phyloP scores from a whole-genome alignment of 2,329 filamentous ascomycete species.

The Ophiostoma triangulosporum region DNA sequence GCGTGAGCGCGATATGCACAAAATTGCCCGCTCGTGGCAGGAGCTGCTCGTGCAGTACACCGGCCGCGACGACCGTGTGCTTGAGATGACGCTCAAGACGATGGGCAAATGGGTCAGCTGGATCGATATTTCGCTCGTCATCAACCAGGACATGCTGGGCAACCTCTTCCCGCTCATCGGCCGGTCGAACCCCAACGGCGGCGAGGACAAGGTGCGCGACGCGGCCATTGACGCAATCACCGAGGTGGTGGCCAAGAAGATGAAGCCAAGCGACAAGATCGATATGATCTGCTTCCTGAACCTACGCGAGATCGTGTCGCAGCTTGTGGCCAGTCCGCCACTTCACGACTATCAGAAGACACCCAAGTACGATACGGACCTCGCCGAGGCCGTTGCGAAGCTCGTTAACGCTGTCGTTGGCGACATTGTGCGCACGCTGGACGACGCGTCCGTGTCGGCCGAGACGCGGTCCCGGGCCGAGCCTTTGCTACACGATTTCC shows the following conservation, averaged over 20 bases:
- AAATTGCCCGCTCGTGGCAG: slow-evolving; percentile 82
- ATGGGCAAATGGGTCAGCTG: slow-evolving; percentile 97
- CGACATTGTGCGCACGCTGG: slow-evolving; percentile 78
- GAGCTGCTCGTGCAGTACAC: slow-evolving; percentile 72
- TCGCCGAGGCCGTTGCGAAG: slow-evolving; percentile 89
- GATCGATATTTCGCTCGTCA: slow-evolving; percentile 90
- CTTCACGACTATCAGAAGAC: slow-evolving; percentile 68
- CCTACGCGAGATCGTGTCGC: slow-evolving; percentile 68
- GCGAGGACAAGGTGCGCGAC: slow-evolving; percentile 71
- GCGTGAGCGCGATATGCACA: slow-evolving; percentile 72
- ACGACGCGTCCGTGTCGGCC: slow-evolving; percentile 48
- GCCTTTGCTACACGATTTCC: slow-evolving; percentile 66
- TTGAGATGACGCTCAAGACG: slow-evolving; percentile 82
- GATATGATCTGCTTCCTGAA: slow-evolving; percentile 88
- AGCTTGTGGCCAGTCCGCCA: slow-evolving; percentile 72
- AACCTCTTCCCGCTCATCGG: slow-evolving; percentile 78
- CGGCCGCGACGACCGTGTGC: slow-evolving; percentile 53
- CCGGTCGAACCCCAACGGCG: slow-evolving; percentile 47
- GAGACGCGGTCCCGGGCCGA: slow-evolving; percentile 63
- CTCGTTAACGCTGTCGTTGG: slow-evolving; percentile 81
- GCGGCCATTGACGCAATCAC: slow-evolving; percentile 90
- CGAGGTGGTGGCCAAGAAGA: slow-evolving; percentile 95
- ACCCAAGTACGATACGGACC: slow-evolving; percentile 82
- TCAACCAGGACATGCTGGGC: slow-evolving; percentile 77
- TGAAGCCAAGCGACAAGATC: slow-evolving; percentile 86